These are phyloP conservation scores for Trichosanthes truncata DNA, from an alignment of 306 rosid genomes.

Conservation along the genomic window DNA sequence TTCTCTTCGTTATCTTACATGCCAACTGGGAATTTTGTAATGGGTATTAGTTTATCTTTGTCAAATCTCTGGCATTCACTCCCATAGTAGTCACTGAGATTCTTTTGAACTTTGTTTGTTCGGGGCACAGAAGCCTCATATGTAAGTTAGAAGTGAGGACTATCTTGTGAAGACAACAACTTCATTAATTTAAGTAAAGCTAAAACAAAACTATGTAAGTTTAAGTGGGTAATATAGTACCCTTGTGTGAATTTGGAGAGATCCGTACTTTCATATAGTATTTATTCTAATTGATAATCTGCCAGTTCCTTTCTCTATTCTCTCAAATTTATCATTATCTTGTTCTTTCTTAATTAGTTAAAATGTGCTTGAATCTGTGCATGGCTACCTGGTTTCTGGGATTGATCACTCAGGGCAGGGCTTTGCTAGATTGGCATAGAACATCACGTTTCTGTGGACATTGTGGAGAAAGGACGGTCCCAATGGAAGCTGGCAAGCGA, in stretches of 20 bases:
- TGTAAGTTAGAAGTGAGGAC: not conserved
- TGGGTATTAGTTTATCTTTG: not conserved
- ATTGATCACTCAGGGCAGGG: conserved; percentile 57
- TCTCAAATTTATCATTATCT: not conserved
- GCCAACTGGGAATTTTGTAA: not conserved
- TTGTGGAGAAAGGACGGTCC: conserved; percentile 68
- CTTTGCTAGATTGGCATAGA: conserved; percentile 79
- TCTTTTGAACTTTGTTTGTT: not conserved
- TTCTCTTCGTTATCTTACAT: not conserved
- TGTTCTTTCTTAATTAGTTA: not conserved
- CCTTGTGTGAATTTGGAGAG: not conserved
- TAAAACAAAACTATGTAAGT: not conserved
- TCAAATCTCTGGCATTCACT: not conserved
- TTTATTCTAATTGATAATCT: not conserved
- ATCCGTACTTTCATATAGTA: not conserved
- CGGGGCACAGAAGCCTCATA: not conserved
- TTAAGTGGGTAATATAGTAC: not conserved
- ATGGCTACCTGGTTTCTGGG: conserved; percentile 12
- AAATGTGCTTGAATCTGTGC: not conserved
- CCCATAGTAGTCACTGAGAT: not conserved
- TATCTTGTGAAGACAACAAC: not conserved
- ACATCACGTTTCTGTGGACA: conserved; percentile 69
- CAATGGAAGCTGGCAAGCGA: conserved; percentile 70
- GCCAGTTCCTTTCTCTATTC: not conserved
- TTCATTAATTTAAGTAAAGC: not conserved